Base-by-base conservation (phyloP, 2,329 filamentous ascomycete species). In the Penicillium sp. region DNA sequence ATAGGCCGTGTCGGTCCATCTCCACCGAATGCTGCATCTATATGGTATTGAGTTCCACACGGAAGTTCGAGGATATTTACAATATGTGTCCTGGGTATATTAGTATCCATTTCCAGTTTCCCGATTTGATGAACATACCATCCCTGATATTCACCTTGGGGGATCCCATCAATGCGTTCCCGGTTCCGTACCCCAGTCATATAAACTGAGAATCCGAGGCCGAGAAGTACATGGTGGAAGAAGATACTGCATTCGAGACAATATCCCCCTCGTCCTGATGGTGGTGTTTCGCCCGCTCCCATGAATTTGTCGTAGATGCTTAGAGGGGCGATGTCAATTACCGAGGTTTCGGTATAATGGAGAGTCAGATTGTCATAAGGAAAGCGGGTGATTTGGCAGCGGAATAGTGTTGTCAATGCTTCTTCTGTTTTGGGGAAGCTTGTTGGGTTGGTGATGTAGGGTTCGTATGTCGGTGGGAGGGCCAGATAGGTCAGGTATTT, bases 1-100 rank as follows among this genome's bases (percentile, higher is more conserved):
- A 88, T 72, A 1, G 86, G 85, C n/a, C 70, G 69, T 2, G 80
- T 86, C 1, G 84, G 75, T 3, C 84, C 84, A 64, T 87, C 84
- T 10, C 85, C 84, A 33, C 86, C 86, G 63, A 89, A 88, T 3
- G 78, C 82, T 5, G 84, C 82, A 64, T 89, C 86, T 1, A 83
- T 63, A 44, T 79, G 74, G 68, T 81, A 88, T 55, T 77, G 74
- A 2, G 71, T 63, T 19, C 76, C 78, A 4, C 75, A 68, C 27
- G 76, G 70, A 8, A 87, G 70, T 1, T 78, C 79, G 37, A 86
- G 76, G 31, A 86, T 82, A 64, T 83, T 83, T 43, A 85, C 79
- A 31, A 86, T 79, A 66, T 87, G 84, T 16, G 79, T 76, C 73
- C 77, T 79, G 53, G 27, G 11, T 37, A 24, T 31, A 35, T 16